Percentiles rank a stretch among this genome's conserved stretches.
Evolutionary conservation across 257 asterid species (phyloP).

Genomic region (Ilex aquifolium): DNA sequence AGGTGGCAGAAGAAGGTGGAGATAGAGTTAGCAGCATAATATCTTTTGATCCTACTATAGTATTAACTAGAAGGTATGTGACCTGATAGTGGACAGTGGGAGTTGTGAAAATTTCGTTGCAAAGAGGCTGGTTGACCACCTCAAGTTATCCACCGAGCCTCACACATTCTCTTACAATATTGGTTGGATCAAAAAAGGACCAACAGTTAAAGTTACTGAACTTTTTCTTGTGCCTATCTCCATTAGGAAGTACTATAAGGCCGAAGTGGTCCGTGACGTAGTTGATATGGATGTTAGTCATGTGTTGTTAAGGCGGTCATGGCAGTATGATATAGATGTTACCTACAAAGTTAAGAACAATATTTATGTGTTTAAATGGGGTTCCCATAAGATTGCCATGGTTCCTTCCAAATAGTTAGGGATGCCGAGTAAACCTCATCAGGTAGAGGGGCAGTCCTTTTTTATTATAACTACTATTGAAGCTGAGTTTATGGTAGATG

Average conservation of each 20-base stretch:
- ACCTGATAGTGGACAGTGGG: neutral
- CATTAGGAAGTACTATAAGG: neutral
- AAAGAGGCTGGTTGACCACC: neutral
- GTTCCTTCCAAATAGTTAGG: neutral
- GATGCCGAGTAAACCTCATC: no score
- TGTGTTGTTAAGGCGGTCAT: neutral
- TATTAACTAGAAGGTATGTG: neutral
- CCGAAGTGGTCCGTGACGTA: neutral
- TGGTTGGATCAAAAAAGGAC: neutral
- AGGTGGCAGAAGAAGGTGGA: neutral
- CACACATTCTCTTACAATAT: neutral
- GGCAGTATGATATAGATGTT: neutral
- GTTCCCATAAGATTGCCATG: neutral
- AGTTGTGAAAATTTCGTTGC: neutral
- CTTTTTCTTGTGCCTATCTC: neutral
- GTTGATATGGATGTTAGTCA: neutral
- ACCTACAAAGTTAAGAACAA: neutral
- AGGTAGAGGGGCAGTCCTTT: no score
- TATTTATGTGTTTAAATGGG: neutral
- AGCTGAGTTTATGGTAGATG: no score
- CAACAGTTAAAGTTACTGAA: neutral
- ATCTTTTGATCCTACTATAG: neutral
- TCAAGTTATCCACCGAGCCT: neutral
- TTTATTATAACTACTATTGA: no score
- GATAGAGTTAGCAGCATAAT: neutral